phyloP scores from a whole-genome alignment of 257 asterid species.

The Fraxinus excelsior region DNA sequence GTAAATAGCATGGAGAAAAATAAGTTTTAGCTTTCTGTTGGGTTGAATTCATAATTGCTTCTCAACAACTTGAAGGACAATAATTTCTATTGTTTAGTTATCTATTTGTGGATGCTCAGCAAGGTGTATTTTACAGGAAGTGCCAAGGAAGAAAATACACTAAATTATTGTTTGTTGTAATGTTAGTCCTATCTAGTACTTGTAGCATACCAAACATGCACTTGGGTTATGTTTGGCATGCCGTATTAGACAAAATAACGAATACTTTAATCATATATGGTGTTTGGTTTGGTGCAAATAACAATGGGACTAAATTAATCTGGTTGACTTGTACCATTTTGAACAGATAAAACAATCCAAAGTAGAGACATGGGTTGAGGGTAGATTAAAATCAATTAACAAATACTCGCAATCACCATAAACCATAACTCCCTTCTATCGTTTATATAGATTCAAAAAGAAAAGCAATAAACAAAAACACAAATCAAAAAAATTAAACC shows the following conservation, averaged over 20 bases:
- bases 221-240: too few species aligned
- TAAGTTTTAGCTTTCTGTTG: background rate
- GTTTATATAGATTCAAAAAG: background rate
- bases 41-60: too few species aligned
- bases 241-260: too few species aligned
- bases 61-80: too few species aligned
- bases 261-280: background rate
- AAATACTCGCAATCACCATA: background rate
- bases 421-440: too few species aligned
- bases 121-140: background rate
- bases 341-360: background rate
- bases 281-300: background rate
- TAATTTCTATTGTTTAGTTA: background rate
- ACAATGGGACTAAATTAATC: background rate
- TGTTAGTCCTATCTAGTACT: too few species aligned
- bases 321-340: background rate
- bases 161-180: too few species aligned
- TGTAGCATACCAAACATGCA: too few species aligned
- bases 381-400: background rate
- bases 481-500: background rate
- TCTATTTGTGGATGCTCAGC: too few species aligned
- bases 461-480: background rate
- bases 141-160: too few species aligned
- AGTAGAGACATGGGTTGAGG: background rate
- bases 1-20: background rate